Evolutionary conservation across 2,329 filamentous ascomycete genomes (phyloP).

Genomic region (Cladosporium oxysporum): DNA sequence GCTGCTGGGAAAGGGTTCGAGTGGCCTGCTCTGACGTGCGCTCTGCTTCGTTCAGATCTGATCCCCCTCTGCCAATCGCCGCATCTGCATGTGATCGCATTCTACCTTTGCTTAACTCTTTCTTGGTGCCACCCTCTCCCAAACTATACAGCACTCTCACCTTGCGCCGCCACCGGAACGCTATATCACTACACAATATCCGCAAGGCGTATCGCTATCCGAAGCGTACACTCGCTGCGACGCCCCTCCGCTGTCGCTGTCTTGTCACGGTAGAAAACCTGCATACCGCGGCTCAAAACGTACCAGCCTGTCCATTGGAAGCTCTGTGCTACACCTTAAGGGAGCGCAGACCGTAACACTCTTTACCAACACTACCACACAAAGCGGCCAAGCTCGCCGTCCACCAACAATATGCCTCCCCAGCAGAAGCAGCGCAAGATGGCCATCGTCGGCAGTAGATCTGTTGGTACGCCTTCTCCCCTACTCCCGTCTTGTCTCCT

Average conservation of each 20-base stretch:
- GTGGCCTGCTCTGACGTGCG: not conserved
- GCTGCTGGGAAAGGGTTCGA: not conserved
- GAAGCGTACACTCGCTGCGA: constrained; percentile 5
- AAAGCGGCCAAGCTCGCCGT: not conserved
- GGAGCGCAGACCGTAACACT: not conserved
- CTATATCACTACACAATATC: not conserved
- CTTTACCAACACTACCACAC: not conserved
- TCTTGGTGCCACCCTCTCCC: not conserved
- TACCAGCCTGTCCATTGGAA: not conserved
- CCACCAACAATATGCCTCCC: constrained; percentile 36
- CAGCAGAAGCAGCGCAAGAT: constrained; percentile 89
- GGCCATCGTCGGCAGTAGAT: constrained; percentile 91
- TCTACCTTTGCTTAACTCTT: not conserved
- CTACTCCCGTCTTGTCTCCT: constrained; percentile 23
- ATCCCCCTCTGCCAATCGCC: constrained; percentile 8
- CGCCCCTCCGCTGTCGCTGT: not conserved
- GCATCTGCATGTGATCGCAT: constrained; percentile 11
- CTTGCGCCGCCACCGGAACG: not conserved
- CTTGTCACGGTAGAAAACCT: constrained; percentile 1
- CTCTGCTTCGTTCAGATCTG: not conserved
- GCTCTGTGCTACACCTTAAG: not conserved
- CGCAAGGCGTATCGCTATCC: not conserved
- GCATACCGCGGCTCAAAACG: constrained; percentile 1
- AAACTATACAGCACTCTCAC: not conserved
- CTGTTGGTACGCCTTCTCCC: constrained; percentile 65